Evolutionary conservation across 1,139 yeast species (phyloP), one percentile per base, ranked within the genome.

Genomic region (Candida tetrigidarum): DNA sequence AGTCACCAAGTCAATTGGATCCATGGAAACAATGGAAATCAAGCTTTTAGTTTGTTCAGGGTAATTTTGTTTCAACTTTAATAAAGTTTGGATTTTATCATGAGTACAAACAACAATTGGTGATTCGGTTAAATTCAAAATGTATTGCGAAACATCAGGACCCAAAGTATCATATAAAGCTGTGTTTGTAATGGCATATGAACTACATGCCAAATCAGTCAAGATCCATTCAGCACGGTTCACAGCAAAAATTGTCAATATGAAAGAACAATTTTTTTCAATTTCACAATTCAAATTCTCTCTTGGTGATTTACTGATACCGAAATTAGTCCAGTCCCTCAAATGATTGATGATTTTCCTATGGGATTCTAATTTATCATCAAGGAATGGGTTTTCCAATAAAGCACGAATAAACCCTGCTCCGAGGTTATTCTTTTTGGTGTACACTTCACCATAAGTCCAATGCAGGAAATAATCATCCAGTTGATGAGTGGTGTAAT

Each of bases 91-190:
- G n/a, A 68, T 56, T 45, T 67, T 64, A 41, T 66, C 69, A 18
- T 51, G 53, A 3, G 69, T 60, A 39, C 69, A 61, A 5, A 66
- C 59, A 8, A 67, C 63, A 8, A 67, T 50, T 2, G 74, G 74
- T 43, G 65, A 56, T 34, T 55, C 48, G 15, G 74, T 67, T 32
- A 57, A 50, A 15, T 56, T 57, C 43, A 68, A 56, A 39, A 69
- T 65, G 48, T 65, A 59, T 47, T 51, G 54, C 5, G 66, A 59
- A 12, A 63, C 63, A 18, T 58, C 62, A 1, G 60, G 55, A 2
- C 72, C 71, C 47, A 67, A 57, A 22, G 68, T 67, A 44, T 69
- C 74, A 47, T 69, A 69, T 40, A 68, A 55, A 0, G 71, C 71
- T 9, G 73, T 67, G 45, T 59, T 65, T 34, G 73, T 65, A 37